Base-by-base conservation (phyloP, 228 moss, liverwort and hornwort genomes). In the Sphagnum fallax region DNA sequence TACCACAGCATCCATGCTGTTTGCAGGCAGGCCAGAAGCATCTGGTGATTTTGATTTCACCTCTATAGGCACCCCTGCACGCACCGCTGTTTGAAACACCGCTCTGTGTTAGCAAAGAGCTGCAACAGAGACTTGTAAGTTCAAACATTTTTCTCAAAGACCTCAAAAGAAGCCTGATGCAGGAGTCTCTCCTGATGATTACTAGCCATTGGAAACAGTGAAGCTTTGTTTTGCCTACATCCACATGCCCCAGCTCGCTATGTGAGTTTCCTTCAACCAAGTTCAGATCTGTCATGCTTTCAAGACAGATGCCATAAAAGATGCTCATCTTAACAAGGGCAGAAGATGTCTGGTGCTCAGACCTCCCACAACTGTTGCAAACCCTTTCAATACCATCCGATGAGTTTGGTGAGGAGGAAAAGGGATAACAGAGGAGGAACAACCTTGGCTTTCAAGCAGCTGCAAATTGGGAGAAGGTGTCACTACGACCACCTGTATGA, bases 1-100 rank as follows among this genome's bases (percentile, higher is more conserved):
- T 82, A 98, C 98, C 98, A 94, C 98, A 57, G 94, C 98, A 79
- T 98, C 98, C 90, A 94, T 79, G 69, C 88, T 87, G 67, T 85
- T 85, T 13, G 98, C 72, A 65, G 89, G 87, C 66, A 94, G 71
- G 51, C 68, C 81, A 4, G 92, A 83, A 65, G 76, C 75, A 69
- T 79, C 81, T 0, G 89, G 73, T 15, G 71, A 75, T 13, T 63
- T 68, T 53, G 75, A 74, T 53, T 72, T 76, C 63, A 94, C 71
- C 71, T 80, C 82, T 65, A 94, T 83, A 16, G 94, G 98, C 68
- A 98, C 92, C 77, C 92, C 87, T 70, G 98, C 98, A 50, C 75
- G 89, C 12, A 76, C 74, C 70, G 94, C 98, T 98, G 69, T 60
- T 69, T 48, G 15, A 69, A 74, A 75, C 5, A 51, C 60, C 58